These are phyloP conservation scores for Pichia gijzeniarum DNA, from an alignment of 805 yeast species.

Conservation along the genomic window DNA sequence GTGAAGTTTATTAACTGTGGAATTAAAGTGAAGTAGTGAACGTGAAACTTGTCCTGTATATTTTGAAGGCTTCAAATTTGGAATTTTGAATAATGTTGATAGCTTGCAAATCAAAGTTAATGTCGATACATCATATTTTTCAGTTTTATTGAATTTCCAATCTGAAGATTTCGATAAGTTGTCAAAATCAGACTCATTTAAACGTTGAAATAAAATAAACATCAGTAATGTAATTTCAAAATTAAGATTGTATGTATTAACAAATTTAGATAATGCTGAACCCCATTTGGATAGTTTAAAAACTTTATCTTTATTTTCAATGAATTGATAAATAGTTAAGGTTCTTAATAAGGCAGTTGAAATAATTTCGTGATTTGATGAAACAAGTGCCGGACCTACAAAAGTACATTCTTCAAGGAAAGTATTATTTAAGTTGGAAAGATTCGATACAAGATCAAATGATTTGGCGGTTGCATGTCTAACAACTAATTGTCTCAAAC, in stretches of 20 bases:
- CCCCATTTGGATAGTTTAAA: constrained; percentile 49
- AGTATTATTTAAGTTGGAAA: constrained; percentile 26
- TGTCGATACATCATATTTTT: constrained; percentile 25
- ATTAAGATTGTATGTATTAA: constrained; percentile 2
- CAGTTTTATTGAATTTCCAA: constrained; percentile 30
- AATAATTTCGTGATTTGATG: constrained; percentile 45
- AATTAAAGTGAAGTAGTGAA: constrained; percentile 58
- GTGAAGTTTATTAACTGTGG: constrained; percentile 50
- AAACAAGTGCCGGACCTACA: constrained; percentile 25
- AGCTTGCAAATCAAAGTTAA: constrained; percentile 43
- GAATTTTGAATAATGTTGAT: constrained; percentile 38
- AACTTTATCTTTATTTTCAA: constrained; percentile 30
- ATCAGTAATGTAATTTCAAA: constrained; percentile 31
- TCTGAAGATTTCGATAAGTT: constrained; percentile 34
- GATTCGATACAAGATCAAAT: constrained; percentile 29
- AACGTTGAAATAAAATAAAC: constrained; percentile 36
- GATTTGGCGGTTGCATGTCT: constrained; percentile 28
- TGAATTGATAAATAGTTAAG: constrained; percentile 44
- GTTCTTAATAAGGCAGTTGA: constrained; percentile 51
- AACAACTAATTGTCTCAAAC: constrained; percentile 20
- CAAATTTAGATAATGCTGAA: constrained; percentile 29
- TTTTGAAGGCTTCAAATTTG: constrained; percentile 44
- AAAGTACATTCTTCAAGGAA: constrained; percentile 18
- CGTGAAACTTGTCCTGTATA: constrained; percentile 69
- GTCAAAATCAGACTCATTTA: constrained; percentile 34